Conservation (phyloP, 2,329 filamentous ascomycete species). For the Fusarium brevicatenulatum region DNA sequence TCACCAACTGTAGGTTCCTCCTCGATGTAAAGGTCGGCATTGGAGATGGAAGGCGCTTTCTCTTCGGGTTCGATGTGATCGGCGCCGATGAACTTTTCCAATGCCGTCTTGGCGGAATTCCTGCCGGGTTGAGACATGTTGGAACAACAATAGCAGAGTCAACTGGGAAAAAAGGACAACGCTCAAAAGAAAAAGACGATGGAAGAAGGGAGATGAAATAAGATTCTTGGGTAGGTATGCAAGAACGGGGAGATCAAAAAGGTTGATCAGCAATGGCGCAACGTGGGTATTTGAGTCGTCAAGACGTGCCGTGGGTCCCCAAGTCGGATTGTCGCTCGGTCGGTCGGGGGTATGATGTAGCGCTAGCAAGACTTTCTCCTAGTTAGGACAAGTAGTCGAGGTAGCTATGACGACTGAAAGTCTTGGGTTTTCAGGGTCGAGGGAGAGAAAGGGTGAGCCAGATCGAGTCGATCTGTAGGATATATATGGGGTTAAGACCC, state of each 20-base stretch:
- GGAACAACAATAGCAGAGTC: not conserved
- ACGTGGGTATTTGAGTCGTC: conserved; percentile 28
- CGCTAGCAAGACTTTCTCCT: conserved; percentile 36
- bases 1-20: conserved; percentile 55
- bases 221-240: not conserved
- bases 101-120: conserved; percentile 38
- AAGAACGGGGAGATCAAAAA: conserved; percentile 30
- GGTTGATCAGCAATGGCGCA: conserved; percentile 15
- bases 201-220: not conserved
- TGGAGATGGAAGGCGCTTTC: conserved; percentile 49
- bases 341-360: conserved; percentile 39
- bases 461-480: conserved; percentile 28
- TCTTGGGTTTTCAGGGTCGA: not conserved
- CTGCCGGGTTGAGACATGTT: conserved; percentile 37
- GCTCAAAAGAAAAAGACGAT: not conserved
- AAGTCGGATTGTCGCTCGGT: conserved; percentile 44
- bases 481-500: conserved; percentile 17
- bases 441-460: not conserved
- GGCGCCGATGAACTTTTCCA: conserved; percentile 49
- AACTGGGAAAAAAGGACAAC: not conserved
- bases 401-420: conserved; percentile 26
- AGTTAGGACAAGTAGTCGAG: conserved; percentile 36
- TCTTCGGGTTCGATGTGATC: conserved; percentile 48
- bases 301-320: conserved; percentile 15
- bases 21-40: conserved; percentile 53